Percentiles rank a stretch among this genome's conserved stretches.
These are phyloP conservation scores for Xerocomus spinulosus DNA, from an alignment of 768 basidiomycete species.

Conservation along the genomic window DNA sequence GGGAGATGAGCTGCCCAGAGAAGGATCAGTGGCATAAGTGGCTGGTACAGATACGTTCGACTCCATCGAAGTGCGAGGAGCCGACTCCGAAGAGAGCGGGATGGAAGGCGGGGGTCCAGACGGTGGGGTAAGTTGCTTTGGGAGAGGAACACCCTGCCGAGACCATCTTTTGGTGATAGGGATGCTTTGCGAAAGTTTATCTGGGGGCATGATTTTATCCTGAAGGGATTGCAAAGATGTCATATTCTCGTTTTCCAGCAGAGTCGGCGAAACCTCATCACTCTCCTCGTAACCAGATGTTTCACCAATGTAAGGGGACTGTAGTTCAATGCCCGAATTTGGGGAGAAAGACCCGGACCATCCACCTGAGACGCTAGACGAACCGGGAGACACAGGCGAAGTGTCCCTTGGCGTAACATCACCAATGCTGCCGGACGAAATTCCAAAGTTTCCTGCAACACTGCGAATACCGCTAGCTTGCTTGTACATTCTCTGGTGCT, in stretches of 20 bases:
- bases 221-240: not conserved
- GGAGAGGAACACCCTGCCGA: slow-evolving; percentile 43
- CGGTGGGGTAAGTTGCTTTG: slow-evolving; percentile 53
- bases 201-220: slow-evolving; percentile 22
- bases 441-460: slow-evolving; percentile 29
- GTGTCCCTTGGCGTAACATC: slow-evolving; percentile 9
- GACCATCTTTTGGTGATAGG: slow-evolving; percentile 49
- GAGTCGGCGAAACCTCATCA: not conserved
- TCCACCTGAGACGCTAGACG: slow-evolving; percentile 3
- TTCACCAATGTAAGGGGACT: slow-evolving; percentile 1
- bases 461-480: slow-evolving; percentile 26
- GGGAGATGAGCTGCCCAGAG: slow-evolving; percentile 37
- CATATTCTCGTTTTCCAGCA: not conserved
- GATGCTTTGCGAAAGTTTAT: slow-evolving; percentile 16
- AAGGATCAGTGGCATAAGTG: slow-evolving; percentile 30
- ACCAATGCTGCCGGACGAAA: slow-evolving; percentile 12
- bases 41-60: slow-evolving; percentile 27
- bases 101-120: slow-evolving; percentile 54
- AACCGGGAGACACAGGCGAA: slow-evolving; percentile 6
- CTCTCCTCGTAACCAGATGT: not conserved
- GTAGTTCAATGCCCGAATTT: not conserved
- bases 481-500: slow-evolving; percentile 20
- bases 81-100: slow-evolving; percentile 27
- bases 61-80: slow-evolving; percentile 22
- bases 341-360: slow-evolving; percentile 4